Conservation (phyloP, 768 basidiomycete genomes). For the Collybia mongolica region DNA sequence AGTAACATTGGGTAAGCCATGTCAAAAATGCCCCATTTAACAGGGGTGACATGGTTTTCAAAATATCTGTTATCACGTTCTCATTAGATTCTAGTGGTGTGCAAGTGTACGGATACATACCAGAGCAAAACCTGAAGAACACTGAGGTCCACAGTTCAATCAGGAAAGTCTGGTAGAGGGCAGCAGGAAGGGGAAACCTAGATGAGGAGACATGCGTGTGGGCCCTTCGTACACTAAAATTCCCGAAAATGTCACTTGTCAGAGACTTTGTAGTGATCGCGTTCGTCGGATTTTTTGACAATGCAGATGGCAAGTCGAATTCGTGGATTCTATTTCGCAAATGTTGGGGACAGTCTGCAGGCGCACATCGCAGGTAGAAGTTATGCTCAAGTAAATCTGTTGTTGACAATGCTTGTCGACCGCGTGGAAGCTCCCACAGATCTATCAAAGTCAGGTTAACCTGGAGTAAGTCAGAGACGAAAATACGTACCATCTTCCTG, state of each 20-base stretch:
- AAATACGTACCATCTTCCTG: constrained; percentile 48
- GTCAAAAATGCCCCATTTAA: constrained; percentile 57
- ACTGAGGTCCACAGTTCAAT: constrained; percentile 46
- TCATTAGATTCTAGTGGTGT: not conserved
- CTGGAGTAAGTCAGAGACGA: not conserved
- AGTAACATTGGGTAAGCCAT: constrained; percentile 53
- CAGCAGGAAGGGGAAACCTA: too few species aligned
- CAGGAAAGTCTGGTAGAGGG: constrained; percentile 45
- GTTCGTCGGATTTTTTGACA: not conserved
- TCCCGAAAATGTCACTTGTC: too few species aligned
- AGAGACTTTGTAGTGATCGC: not conserved
- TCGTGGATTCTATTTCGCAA: constrained; percentile 19
- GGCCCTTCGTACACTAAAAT: too few species aligned
- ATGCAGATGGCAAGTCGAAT: not conserved
- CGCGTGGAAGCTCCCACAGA: constrained; percentile 47
- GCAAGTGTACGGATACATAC: constrained; percentile 20
- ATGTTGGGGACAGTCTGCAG: constrained; percentile 39
- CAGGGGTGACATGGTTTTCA: constrained; percentile 53
- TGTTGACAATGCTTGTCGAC: constrained; percentile 32
- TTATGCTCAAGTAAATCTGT: constrained; percentile 42
- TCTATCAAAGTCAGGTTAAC: constrained; percentile 30
- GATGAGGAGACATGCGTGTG: too few species aligned
- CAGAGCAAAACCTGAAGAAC: constrained; percentile 42
- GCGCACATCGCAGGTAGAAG: constrained; percentile 50
- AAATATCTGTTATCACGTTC: constrained; percentile 29